Base-by-base conservation (phyloP, 805 yeast species). In the Grigorovia yakushimaensis region DNA sequence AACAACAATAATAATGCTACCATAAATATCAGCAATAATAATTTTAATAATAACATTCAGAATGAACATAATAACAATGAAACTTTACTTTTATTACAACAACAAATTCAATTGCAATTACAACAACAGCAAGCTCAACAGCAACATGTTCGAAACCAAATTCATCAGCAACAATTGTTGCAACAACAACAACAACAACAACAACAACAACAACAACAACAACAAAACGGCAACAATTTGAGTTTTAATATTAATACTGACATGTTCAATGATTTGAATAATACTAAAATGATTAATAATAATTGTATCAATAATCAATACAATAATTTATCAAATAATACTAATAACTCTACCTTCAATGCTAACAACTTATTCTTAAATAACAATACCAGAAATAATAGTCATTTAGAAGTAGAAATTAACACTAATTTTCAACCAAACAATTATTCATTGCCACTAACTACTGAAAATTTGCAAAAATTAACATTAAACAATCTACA, bases 391-490 rank as follows among this genome's bases (percentile, higher is more conserved):
- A 13, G 8, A n/a, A 15, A 15, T n/a, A 22, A 17, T 15, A 17
- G 4, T 11, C 19, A 46, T 2, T 46, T 60, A 30, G 66, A 62
- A 43, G 67, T 62, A 22, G 59, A 60, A 46, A 61, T 62, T 27
- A 58, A 61, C 45, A 43, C 42, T 35, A 45, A 45, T 33, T 45
- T 45, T 24, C 57, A 51, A n/a, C 44, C 44, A 5, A 23, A 44
- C 46, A 10, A 54, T 52, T 20, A 41, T 51, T 24, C 41, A 10
- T 41, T 58, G 45, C 66, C 67, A 10, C 46, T 62, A 49, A 63
- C 67, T 15, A 54, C 59, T 6, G 66, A 62, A 49, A 62, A 63
- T 47, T 49, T 63, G 41, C 51, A 54, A 45, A 59, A 52, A 46
- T 45, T 60, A 39, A 41, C 61, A 4, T 42, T 54, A n/a, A 20